These are phyloP conservation scores for Rubus parviflorus DNA, from an alignment of 306 rosid genomes.

Conservation along the genomic window DNA sequence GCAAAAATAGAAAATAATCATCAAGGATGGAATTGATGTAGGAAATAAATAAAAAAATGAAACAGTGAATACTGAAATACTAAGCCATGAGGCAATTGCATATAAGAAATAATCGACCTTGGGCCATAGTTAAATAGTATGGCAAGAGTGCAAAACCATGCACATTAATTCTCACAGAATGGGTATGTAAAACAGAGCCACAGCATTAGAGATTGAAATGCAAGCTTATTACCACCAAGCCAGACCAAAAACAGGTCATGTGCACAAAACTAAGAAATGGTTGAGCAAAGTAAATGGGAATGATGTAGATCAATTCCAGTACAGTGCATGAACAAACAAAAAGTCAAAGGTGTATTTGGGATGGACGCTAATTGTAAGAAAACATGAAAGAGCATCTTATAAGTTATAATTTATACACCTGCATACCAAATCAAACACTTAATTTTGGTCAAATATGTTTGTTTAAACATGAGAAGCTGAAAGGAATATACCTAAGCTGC, in stretches of 20 bases:
- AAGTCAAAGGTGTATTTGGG: background rate
- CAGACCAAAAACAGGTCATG: background rate
- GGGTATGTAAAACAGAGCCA: background rate
- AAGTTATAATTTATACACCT: background rate
- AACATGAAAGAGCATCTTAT: background rate
- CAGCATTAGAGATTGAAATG: background rate
- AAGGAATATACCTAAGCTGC: slow-evolving; percentile 30
- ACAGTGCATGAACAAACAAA: background rate
- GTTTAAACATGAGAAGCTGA: background rate
- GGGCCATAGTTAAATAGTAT: background rate
- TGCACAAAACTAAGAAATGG: background rate
- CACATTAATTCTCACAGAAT: background rate
- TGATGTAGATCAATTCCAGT: background rate
- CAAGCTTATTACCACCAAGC: background rate
- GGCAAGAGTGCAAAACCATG: background rate
- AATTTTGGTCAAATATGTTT: background rate
- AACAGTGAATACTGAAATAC: background rate
- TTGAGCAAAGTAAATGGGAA: background rate
- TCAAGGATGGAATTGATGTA: background rate
- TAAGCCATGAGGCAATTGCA: background rate
- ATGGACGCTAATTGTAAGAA: background rate
- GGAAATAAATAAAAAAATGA: background rate
- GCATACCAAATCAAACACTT: slow-evolving; percentile 4
- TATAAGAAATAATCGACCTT: background rate
- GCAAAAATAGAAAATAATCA: background rate